Conservation (phyloP, 768 basidiomycete genomes). For the Gymnopilus dilepis region DNA sequence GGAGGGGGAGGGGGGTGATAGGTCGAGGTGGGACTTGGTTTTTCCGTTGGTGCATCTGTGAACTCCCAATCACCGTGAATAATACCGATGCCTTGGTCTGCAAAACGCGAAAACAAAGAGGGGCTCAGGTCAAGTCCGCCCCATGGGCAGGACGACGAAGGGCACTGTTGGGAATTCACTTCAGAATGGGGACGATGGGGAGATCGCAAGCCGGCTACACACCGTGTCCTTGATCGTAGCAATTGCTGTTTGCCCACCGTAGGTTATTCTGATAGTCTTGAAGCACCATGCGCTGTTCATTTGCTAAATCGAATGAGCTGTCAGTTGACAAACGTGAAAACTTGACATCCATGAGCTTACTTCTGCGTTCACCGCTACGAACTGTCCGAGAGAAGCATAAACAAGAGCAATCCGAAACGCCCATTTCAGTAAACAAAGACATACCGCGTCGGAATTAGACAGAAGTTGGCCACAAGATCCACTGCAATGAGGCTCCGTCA, state of each 20-base stretch:
- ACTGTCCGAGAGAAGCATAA: not conserved
- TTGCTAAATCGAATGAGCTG: not conserved
- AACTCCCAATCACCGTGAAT: not conserved
- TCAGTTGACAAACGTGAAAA: not conserved
- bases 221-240: constrained; percentile 6
- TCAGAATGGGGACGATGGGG: not conserved
- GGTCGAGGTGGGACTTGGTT: not conserved
- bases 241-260: not conserved
- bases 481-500: not conserved
- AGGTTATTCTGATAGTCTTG: constrained; percentile 6
- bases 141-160: not conserved
- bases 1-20: not conserved
- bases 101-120: not conserved
- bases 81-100: not conserved
- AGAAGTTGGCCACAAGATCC: constrained; percentile 1
- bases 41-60: not conserved
- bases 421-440: not conserved
- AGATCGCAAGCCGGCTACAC: not conserved
- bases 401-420: not conserved
- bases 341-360: not conserved
- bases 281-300: constrained; percentile 4
- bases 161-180: not conserved
- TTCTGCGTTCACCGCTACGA: not conserved
- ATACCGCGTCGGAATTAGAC: not conserved
- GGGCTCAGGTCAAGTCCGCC: constrained; percentile 3